Evolutionary conservation across 2,329 filamentous ascomycete species (phyloP).

Genomic region (Sporothrix brunneoviolacea): DNA sequence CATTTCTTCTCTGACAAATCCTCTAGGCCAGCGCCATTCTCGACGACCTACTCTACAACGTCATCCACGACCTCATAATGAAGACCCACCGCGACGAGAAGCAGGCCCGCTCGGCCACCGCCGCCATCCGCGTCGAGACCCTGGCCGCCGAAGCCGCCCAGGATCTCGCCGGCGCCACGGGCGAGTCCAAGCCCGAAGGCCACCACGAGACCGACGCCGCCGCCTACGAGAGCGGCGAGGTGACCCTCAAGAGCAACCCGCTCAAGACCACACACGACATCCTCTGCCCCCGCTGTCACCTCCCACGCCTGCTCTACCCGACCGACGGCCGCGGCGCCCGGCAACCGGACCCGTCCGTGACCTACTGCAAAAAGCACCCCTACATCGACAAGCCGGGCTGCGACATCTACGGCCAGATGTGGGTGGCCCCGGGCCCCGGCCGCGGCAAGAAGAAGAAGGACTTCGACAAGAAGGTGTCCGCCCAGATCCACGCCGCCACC

Average conservation of each 20-base stretch:
- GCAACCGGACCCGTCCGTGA: slow-evolving; percentile 59
- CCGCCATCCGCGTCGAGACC: slow-evolving; percentile 59
- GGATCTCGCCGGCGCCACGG: slow-evolving; percentile 38
- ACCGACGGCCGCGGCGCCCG: slow-evolving; percentile 61
- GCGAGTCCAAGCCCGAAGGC: slow-evolving; percentile 49
- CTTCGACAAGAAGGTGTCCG: slow-evolving; percentile 52
- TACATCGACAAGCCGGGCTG: slow-evolving; percentile 70
- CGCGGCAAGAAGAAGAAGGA: slow-evolving; percentile 76
- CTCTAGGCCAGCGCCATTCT: slow-evolving; percentile 54
- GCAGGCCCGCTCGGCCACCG: slow-evolving; percentile 59
- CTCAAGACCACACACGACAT: slow-evolving; percentile 65
- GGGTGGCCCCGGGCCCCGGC: slow-evolving; percentile 63
- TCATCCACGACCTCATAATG: slow-evolving; percentile 67
- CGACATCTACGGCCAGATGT: slow-evolving; percentile 78
- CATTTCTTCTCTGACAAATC: background rate
- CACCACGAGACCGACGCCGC: slow-evolving; percentile 61
- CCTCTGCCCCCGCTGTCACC: slow-evolving; percentile 65
- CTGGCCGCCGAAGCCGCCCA: slow-evolving; percentile 48
- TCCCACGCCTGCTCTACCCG: slow-evolving; percentile 66
- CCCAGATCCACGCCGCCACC: slow-evolving; percentile 30
- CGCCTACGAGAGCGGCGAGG: slow-evolving; percentile 62
- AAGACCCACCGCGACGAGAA: slow-evolving; percentile 75
- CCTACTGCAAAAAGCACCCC: slow-evolving; percentile 74
- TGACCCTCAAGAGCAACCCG: slow-evolving; percentile 64
- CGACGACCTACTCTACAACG: slow-evolving; percentile 69